Base-by-base conservation (phyloP, 2,329 filamentous ascomycete species). In the Nemania sp. region DNA sequence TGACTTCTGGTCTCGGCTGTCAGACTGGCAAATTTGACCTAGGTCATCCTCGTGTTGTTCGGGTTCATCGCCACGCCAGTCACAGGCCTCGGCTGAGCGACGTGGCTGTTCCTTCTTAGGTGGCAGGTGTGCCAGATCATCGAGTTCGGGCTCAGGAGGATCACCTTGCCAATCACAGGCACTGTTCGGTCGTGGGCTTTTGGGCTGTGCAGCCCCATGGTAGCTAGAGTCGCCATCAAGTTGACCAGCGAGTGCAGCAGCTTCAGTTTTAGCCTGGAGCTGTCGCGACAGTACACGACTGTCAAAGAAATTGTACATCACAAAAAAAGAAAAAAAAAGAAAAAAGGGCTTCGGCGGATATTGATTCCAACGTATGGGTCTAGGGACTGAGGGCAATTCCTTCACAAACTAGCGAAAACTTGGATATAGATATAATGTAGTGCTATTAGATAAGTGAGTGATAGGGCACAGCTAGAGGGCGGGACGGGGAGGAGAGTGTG, bases 111-210 rank as follows among this genome's bases (percentile, higher is more conserved):
- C 63, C 13, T 45, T 62, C 38, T 62, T 13, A 29, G 59, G 59
- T 27, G 59, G 59, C 26, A 66, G 53, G 5, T 74, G 69, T 18
- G 72, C 73, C 15, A 77, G 72, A 53, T 77, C 75, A 38, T 77
- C 75, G 15, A 73, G 62, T 54, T 75, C 71, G 8, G 73, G 72
- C 24, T 76, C 75, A 18, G 71, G 69, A 45, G 70, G 29, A 61
- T 77, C 75, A 10, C 71, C 74, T 26, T 55, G 65, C 76, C 74
- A 77, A 24, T 70, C 70, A 69, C 75, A 77, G 20, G 57, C 59
- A 18, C 71, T 70, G 35, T 60, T 59, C 18, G 69, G 62, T 10
- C 11, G 49, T 35, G 49, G 13, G 15, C 47, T 11, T 51, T 20
- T 29, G 5, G 51, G 20, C 11, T 13, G 22, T 26, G 47, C 41